These are phyloP conservation scores for Pseudotulostoma volvatum DNA, from an alignment of 495 filamentous ascomycete genomes.

Conservation along the genomic window DNA sequence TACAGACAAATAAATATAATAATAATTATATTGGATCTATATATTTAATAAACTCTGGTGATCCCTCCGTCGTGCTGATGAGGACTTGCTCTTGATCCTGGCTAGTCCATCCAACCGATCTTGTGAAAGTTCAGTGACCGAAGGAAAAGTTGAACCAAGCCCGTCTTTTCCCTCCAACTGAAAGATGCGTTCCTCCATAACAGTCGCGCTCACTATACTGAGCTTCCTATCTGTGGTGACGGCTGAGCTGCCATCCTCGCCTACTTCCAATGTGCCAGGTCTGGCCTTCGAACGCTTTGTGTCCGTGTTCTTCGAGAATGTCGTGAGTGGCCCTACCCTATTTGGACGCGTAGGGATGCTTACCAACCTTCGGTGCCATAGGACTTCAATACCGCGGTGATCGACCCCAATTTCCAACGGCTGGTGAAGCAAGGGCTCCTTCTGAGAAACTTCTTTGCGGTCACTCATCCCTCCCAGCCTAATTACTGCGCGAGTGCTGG, in stretches of 20 bases:
- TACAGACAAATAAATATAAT: no score
- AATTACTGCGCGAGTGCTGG: slow-evolving; percentile 51
- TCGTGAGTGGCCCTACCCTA: slow-evolving; percentile 28
- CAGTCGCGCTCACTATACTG: no score
- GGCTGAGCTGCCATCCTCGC: slow-evolving; percentile 36
- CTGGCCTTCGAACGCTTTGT: slow-evolving; percentile 50
- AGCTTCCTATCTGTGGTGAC: no score
- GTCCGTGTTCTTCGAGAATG: slow-evolving; percentile 61
- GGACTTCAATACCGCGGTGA: slow-evolving; percentile 37
- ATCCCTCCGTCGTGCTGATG: no score
- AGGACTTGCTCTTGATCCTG: no score
- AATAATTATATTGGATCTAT: no score
- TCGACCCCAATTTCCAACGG: slow-evolving; percentile 36
- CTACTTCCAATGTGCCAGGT: slow-evolving; percentile 43
- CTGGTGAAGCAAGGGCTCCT: slow-evolving; percentile 46
- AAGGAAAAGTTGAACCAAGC: no score
- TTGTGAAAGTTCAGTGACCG: no score
- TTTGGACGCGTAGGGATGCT: slow-evolving; percentile 8
- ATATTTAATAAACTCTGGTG: no score
- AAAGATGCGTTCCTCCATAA: no score
- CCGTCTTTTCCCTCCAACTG: no score
- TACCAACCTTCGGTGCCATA: slow-evolving; percentile 10
- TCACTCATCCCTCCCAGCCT: slow-evolving; percentile 53
- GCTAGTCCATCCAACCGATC: no score
- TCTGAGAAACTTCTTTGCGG: slow-evolving; percentile 45